Evolutionary conservation across 768 basidiomycete genomes (phyloP), one percentile per base, ranked within the genome.

Genomic region (Amanita brunnescens): DNA sequence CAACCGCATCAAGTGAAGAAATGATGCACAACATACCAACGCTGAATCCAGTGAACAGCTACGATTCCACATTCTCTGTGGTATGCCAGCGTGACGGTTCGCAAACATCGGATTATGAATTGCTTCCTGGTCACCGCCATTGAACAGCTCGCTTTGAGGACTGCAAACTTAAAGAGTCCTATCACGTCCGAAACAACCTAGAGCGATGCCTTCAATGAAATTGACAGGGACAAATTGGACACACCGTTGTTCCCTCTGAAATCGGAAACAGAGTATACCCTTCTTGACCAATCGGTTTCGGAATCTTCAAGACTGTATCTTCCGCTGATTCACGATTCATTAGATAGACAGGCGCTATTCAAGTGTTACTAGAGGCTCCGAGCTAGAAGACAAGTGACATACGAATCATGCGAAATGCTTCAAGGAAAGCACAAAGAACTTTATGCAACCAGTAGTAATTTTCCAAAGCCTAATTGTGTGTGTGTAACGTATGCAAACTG

Each of bases 51-150:
- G 72, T 69, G 54, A 76, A 72, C 0, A 60, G 58, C 39, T 76
- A 75, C 0, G 72, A 73, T 6, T 74, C 75, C 26, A 29, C 3
- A 20, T 56, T 64, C 1, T 68, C 57, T 14, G 70, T 55, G 3
- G 67, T 72, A 44, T 75, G 65, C 78, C 78, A 79, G 35, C 79
- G 64, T 1, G 75, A 77, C 1, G 78, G 79, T 44, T 66, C 70
- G 65, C 66, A 78, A 45, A 66, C 61, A n/a, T 71, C 61, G 1
- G 78, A 77, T 8, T 75, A 65, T 2, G 75, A 68, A 52, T 78
- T 78, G 58, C 76, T 71, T 61, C 76, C 77, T 79, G 43, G n/a
- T n/a, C 13, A 13, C 12, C 47, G 41, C 48, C 16, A 44, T 13
- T 35, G 47, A 18, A 16, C 40, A 18, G 16, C 2, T 9, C 9